Conservation (phyloP, 345 rosid species). For the Melaleuca alternifolia region DNA sequence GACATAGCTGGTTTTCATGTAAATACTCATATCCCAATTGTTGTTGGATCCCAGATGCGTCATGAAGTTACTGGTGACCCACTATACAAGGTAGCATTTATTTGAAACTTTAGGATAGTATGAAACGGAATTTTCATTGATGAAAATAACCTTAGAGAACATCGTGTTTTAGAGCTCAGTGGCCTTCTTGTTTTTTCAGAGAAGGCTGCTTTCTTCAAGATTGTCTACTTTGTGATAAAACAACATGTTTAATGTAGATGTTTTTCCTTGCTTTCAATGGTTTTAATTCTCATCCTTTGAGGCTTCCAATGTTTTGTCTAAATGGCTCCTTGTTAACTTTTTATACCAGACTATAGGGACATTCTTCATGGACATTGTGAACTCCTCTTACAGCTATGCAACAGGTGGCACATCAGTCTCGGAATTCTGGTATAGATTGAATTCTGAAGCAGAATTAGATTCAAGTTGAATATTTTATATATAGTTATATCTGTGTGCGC, state of each 20-base stretch:
- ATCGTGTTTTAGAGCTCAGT: not conserved
- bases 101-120: not conserved
- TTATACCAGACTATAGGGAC: slow-evolving; percentile 51
- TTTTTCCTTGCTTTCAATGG: not conserved
- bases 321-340: not conserved
- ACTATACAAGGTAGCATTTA: slow-evolving; percentile 57
- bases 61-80: slow-evolving; percentile 90
- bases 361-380: slow-evolving; percentile 77
- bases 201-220: not conserved
- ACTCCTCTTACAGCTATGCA: slow-evolving; percentile 82
- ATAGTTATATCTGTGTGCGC: not conserved
- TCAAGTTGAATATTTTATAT: not conserved
- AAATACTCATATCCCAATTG: slow-evolving; percentile 88
- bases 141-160: not conserved
- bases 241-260: not conserved
- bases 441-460: not conserved
- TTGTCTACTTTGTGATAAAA: not conserved
- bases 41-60: slow-evolving; percentile 85
- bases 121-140: not conserved
- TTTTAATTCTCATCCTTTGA: not conserved
- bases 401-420: slow-evolving; percentile 81
- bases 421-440: slow-evolving; percentile 62
- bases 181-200: not conserved
- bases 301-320: not conserved
- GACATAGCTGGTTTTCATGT: slow-evolving; percentile 82